Evolutionary conservation across 495 filamentous ascomycete genomes (phyloP), one percentile per base, ranked within the genome.

Genomic region (Podospora appendiculata): DNA sequence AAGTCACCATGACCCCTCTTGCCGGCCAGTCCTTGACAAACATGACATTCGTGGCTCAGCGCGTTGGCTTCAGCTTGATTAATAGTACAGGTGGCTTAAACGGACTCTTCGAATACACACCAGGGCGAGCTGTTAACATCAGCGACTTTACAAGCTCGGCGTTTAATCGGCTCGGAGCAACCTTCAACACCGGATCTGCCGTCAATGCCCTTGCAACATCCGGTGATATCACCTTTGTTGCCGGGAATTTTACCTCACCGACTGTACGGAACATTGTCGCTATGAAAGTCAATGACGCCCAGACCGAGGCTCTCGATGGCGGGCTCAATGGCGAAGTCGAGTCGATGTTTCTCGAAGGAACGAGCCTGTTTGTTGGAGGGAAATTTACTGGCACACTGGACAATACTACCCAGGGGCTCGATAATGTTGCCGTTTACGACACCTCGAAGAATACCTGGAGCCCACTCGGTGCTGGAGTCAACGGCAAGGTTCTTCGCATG

Each of bases 101-200:
- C 62, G 90, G 90, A 11, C 68, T 99, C 3, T 99, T 89, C 66
- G 93, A 99, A 54, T 96, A 85, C 64, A 77, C 92, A 52, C 89
- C 90, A 0, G 65, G 79, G 44, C 32, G 43, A 6, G 72, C 70
- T 4, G 72, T 85, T 8, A 75, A 83, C 49, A 74, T 77, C 6
- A 70, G 72, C 34, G 78, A 88, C 61, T 82, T 91, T 51, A 74
- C 78, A 12, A 80, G 79, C 35, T 95, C 90, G 6, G 73, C 77
- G 7, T 82, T 95, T 57, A 81, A 92, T 64, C 69, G 76, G 58
- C 86, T 90, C 48, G 89, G 89, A 19, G 75, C 78, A 16, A 75
- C 75, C 43, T 79, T 99, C 41, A 68, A 75, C 12, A 60, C 76
- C 1, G 74, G 78, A 46, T 89, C 90, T 16, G 76, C 72, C 1